Conservation (phyloP, 1,284 basidiomycete genomes). For the Cutaneotrichosporon arboriforme region DNA sequence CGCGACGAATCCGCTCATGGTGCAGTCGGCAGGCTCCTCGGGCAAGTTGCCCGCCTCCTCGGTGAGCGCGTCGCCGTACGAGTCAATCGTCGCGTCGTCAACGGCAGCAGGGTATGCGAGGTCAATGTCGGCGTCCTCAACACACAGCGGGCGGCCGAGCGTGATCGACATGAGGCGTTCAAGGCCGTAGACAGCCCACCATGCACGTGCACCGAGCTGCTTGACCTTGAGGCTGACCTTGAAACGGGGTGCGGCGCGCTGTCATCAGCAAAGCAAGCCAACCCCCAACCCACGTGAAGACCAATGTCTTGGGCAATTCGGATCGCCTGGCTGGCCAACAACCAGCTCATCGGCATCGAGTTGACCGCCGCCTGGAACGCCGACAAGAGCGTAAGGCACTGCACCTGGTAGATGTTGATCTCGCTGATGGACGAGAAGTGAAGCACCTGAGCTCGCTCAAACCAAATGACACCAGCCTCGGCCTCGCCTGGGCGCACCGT, state of each 20-base stretch:
- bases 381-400: conserved; percentile 77
- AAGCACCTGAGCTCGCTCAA: conserved; percentile 62
- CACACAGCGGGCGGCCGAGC: conserved; percentile 57
- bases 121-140: conserved; percentile 50
- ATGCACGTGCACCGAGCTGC: conserved; percentile 77
- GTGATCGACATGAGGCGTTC: conserved; percentile 79
- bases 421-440: conserved; percentile 81
- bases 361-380: conserved; percentile 84
- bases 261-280: conserved; percentile 8
- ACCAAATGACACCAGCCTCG: conserved; percentile 44
- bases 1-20: conserved; percentile 71
- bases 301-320: conserved; percentile 81
- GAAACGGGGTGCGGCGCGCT: conserved; percentile 75
- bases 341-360: conserved; percentile 84
- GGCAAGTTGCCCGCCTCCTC: conserved; percentile 48
- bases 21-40: conserved; percentile 45
- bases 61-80: conserved; percentile 13
- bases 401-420: conserved; percentile 72
- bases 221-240: conserved; percentile 67
- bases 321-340: conserved; percentile 78
- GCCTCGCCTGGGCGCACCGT: conserved; percentile 38
- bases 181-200: conserved; percentile 83
- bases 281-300: conserved; percentile 63
- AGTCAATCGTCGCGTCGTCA: conserved; percentile 68
- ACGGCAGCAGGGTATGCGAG: conserved; percentile 67